Evolutionary conservation across 73 alveolate species (phyloP).

Genomic region (Paramecium primaurelia): DNA sequence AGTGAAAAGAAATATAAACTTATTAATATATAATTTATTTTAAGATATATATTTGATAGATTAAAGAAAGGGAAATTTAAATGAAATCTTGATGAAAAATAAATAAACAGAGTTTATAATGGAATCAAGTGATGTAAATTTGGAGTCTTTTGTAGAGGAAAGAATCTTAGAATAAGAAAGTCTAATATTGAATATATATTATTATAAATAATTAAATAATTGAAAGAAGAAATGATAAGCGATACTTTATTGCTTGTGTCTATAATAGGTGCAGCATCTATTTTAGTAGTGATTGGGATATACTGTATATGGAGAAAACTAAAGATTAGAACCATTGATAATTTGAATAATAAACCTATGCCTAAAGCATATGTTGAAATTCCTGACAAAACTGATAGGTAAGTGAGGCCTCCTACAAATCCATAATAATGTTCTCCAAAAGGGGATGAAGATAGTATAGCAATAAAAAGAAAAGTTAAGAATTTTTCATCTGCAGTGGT

Average conservation of each 20-base stretch:
- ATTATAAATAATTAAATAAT: neutral
- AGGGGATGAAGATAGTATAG: slow-evolving; percentile 29
- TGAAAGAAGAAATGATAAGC: neutral
- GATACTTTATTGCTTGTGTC: neutral
- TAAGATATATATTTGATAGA: neutral
- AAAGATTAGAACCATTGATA: neutral
- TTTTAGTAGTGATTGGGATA: neutral
- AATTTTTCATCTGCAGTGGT: slow-evolving; percentile 9
- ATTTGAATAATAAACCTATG: neutral
- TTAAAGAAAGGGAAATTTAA: neutral
- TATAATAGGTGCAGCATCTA: neutral
- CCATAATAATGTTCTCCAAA: slow-evolving; percentile 14
- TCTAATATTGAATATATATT: neutral
- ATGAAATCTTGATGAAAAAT: neutral
- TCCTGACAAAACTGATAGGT: slow-evolving; percentile 26
- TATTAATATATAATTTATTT: slow-evolving; percentile 1
- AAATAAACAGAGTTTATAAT: slow-evolving; percentile 13
- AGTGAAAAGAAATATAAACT: neutral
- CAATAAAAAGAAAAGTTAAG: neutral
- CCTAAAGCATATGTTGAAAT: slow-evolving; percentile 33
- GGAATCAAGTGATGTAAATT: slow-evolving; percentile 30
- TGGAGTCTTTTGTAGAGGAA: slow-evolving; percentile 26
- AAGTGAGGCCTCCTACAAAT: neutral
- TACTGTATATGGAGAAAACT: neutral
- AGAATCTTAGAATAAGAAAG: neutral